Evolutionary conservation across 768 basidiomycete genomes (phyloP).

Genomic region (Glaciozyma martinii): DNA sequence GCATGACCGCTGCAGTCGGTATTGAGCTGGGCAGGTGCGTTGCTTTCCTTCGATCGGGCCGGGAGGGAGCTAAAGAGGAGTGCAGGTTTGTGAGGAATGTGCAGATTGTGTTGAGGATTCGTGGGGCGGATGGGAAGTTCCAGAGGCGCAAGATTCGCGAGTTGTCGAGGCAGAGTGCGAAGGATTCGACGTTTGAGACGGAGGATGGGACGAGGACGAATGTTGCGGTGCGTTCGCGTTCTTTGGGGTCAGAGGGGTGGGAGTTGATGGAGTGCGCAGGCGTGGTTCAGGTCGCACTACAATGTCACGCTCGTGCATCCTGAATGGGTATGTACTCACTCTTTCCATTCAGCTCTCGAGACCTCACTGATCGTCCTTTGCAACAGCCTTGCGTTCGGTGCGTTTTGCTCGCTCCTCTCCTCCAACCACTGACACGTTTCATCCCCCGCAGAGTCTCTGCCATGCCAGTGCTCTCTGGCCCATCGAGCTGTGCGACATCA

Average conservation of each 20-base stretch:
- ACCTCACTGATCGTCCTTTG: neutral
- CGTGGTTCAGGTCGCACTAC: conserved; percentile 20
- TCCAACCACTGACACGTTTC: neutral
- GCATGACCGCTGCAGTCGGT: neutral
- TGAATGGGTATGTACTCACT: neutral
- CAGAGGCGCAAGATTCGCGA: conserved; percentile 2
- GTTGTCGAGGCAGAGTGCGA: neutral
- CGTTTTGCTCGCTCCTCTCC: neutral
- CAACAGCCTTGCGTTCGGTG: conserved; percentile 14
- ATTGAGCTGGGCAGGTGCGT: conserved; percentile 1
- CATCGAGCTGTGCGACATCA: conserved; percentile 7
- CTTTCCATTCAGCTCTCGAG: neutral
- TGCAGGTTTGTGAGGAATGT: conserved; percentile 1
- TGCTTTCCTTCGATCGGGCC: neutral
- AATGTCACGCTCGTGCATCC: conserved; percentile 16
- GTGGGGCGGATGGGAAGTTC: neutral
- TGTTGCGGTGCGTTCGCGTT: neutral
- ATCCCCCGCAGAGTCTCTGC: neutral
- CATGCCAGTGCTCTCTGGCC: neutral
- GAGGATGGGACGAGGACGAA: conserved; percentile 6
- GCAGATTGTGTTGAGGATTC: conserved; percentile 18
- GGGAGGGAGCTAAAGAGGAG: neutral
- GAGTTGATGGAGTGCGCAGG: neutral
- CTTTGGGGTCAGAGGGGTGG: too few relatives aligned
- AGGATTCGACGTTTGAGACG: conserved; percentile 2